Evolutionary conservation across 495 filamentous ascomycete species (phyloP), one percentile per base, ranked within the genome.

Genomic region (Penicillium paxilli): DNA sequence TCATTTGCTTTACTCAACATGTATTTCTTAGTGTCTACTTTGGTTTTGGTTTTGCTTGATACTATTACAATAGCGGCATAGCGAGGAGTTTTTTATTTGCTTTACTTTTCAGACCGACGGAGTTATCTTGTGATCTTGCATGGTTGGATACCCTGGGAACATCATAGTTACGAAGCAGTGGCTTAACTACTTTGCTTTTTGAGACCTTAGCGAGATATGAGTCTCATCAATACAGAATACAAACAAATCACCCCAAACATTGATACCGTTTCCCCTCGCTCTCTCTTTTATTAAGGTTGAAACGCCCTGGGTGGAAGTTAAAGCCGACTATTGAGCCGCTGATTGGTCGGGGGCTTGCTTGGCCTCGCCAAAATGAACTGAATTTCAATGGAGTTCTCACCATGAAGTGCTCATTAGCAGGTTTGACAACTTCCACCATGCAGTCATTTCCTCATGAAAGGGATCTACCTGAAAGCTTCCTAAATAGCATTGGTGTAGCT

Each of bases 111-210:
- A 26, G 16, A 24, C 51, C 14, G 40, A 49, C 35, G 64, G 60
- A 54, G 62, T 61, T 54, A 59, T n/a, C n/a, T n/a, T n/a, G n/a
- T n/a, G 44, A 44, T 28, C n/a, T n/a, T 35, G 30, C 51, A 59
- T 44, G 55, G 56, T 52, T 48, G 61, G 61, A 73, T 72, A 73
- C 68, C 68, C 68, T 55, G 57, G 69, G 59, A 63, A 42, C 40
- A 10, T 35, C 57, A 59, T 46, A 53, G 51, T 35, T 16, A 21
- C 38, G 12, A 38, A 63, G 44, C 37, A 25, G 50, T 47, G 37
- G 46, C 54, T 54, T 47, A 54, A 51, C 49, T 32, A 33, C 28
- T 21, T 52, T 57, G 32, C 47, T 55, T 38, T 42, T 44, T 22
- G 47, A 49, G 33, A 30, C 32, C n/a, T 25, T 44, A 23, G 44